These are phyloP conservation scores for Pyronema omphalodes DNA, from an alignment of 495 filamentous ascomycete species.

Conservation along the genomic window DNA sequence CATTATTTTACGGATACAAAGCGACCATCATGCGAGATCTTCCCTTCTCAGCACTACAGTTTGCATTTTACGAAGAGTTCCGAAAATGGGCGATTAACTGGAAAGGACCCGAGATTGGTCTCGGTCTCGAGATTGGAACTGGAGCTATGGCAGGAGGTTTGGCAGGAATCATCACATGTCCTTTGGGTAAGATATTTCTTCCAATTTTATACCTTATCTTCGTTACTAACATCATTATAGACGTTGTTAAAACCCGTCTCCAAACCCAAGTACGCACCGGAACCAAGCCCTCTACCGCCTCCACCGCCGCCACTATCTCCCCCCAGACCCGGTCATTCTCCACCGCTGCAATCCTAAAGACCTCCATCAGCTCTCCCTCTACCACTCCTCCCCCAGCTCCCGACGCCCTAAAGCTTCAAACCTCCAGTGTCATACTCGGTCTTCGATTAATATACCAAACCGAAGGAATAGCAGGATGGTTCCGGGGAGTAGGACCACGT, in stretches of 20 bases:
- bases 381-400: constrained; percentile 53
- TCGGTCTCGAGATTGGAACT: constrained; percentile 70
- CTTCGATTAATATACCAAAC: constrained; percentile 70
- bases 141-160: constrained; percentile 84
- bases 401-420: constrained; percentile 59
- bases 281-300: constrained; percentile 9
- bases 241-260: constrained; percentile 95
- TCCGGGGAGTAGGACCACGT: constrained; percentile 82
- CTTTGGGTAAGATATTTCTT: constrained; percentile 32
- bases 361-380: constrained; percentile 70
- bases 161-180: constrained; percentile 85
- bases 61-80: constrained; percentile 94
- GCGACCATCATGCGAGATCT: constrained; percentile 88
- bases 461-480: constrained; percentile 79
- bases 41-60: constrained; percentile 87
- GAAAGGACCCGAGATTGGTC: constrained; percentile 55
- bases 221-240: constrained; percentile 21
- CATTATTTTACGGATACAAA: constrained; percentile 86
- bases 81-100: constrained; percentile 61
- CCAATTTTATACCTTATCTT: not conserved
- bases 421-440: constrained; percentile 71
- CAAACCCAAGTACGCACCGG: constrained; percentile 69
- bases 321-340: not conserved
- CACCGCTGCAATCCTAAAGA: constrained; percentile 32
- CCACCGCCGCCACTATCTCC: constrained; percentile 5